A percentile compares a stretch with the other conserved stretches of the same genome.
These are phyloP conservation scores for Scheffersomyces cryptocercus DNA, from an alignment of 1,139 yeast genomes.

Conservation along the genomic window DNA sequence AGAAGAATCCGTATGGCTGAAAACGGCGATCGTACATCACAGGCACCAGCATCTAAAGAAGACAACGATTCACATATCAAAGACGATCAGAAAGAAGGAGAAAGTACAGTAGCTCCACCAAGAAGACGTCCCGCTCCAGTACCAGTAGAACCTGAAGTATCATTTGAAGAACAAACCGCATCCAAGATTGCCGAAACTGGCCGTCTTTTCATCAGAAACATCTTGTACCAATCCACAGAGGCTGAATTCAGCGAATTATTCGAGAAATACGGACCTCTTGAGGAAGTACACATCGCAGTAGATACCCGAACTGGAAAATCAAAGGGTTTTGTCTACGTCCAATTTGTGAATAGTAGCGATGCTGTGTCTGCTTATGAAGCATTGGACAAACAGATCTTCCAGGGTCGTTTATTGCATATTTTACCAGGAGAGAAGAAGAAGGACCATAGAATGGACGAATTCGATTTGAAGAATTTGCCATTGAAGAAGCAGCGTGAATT, in stretches of 20 bases:
- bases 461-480: conserved; percentile 86
- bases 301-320: conserved; percentile 89
- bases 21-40: conserved; percentile 25
- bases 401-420: conserved; percentile 90
- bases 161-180: conserved; percentile 11
- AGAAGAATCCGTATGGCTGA: conserved; percentile 76
- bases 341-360: conserved; percentile 62
- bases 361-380: conserved; percentile 75
- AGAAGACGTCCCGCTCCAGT: conserved; percentile 1
- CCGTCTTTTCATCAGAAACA: conserved; percentile 84
- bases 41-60: conserved; percentile 14
- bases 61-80: conserved; percentile 4
- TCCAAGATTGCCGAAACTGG: conserved; percentile 68
- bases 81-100: conserved; percentile 19
- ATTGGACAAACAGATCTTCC: conserved; percentile 87
- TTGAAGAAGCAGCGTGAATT: conserved; percentile 86
- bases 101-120: conserved; percentile 4
- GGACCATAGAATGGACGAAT: conserved; percentile 79
- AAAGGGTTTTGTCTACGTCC: conserved; percentile 90
- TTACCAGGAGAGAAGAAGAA: conserved; percentile 84
- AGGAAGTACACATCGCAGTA: conserved; percentile 86
- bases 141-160: conserved; percentile 3
- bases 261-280: conserved; percentile 55
- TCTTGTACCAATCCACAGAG: conserved; percentile 78
- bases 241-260: conserved; percentile 70